Base-by-base conservation (phyloP, 192 early-diverging fungal genomes). In the Thoreauomyces humboldtii region DNA sequence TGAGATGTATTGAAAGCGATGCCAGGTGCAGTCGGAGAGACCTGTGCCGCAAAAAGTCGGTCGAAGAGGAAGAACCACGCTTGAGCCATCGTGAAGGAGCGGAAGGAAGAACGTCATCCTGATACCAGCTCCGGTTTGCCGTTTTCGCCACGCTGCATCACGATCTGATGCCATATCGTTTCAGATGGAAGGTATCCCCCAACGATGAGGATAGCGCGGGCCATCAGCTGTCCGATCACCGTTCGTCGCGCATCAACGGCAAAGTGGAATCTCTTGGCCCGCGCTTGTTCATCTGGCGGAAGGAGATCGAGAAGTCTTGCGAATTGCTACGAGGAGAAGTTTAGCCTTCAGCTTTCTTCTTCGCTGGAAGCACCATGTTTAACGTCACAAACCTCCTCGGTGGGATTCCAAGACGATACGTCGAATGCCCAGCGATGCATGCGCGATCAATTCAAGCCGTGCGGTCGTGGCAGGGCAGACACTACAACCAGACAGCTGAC, bases 1-100 rank as follows among this genome's bases (percentile, higher is more conserved):
- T 85, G 77, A 2, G 83, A 83, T 31, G 81, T 63, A 61, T 83
- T 85, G 63, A 83, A 84, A 11, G 46, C 59, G 24, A 76, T 19
- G 52, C n/a, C 7, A 11, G 50, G 38, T 2, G 7, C 29, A 46
- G 37, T 11, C 7, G 59, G 60, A 21, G 44, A 48, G 41, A 34
- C 14, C 59, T 69, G 28, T 17, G 43, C 4, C 11, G 11, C 7
- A 35, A 15, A 37, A 29, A 1, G n/a, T n/a, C n/a, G n/a, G n/a
- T n/a, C n/a, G n/a, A n/a, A n/a, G 21, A 24, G 22, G 47, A 53
- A 50, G 21, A 61, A 55, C 38, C 38, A 41, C 38, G 17, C 38
- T 12, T 17, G 38, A 9, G 38, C 38, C 9, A 41, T 59, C 38
- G 15, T 9, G 6, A 32, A 21, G 15, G n/a, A 63, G 34, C 1